Evolutionary conservation across 176 grass and related monocot species (phyloP).

Genomic region (Paspalum notatum): DNA sequence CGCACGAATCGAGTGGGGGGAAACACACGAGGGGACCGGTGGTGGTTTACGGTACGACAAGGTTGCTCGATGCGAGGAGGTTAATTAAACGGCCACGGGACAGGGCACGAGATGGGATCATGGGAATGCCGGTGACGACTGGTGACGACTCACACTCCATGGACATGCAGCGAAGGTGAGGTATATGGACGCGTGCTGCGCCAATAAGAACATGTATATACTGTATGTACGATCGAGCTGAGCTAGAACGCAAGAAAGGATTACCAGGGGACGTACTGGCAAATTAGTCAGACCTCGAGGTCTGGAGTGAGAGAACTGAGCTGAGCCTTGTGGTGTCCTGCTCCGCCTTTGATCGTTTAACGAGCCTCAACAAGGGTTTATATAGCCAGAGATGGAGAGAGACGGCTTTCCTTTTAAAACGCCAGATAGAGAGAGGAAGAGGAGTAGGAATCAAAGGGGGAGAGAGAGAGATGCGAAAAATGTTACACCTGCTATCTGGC

Average conservation of each 20-base stretch:
- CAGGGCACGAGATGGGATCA: conserved; percentile 26
- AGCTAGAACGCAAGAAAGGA: not conserved
- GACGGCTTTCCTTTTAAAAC: not conserved
- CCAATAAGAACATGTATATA: conserved; percentile 9
- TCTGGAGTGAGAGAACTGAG: not conserved
- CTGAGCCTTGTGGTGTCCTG: not conserved
- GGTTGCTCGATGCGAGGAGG: not conserved
- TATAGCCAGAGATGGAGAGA: conserved; percentile 14
- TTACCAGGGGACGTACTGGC: conserved; percentile 21
- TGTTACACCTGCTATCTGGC: not conserved
- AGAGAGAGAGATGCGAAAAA: not conserved
- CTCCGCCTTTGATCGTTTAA: not conserved
- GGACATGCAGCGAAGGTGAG: not conserved
- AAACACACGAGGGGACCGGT: not conserved
- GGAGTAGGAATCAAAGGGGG: not conserved
- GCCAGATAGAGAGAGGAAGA: not conserved
- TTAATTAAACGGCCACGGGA: not conserved
- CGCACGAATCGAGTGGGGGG: not conserved
- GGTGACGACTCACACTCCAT: not conserved
- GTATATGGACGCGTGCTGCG: conserved; percentile 17
- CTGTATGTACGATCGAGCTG: not conserved
- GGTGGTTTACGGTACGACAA: not conserved
- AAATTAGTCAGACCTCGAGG: not conserved
- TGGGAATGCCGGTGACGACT: conserved; percentile 32
- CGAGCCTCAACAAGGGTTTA: not conserved